Evolutionary conservation across 345 rosid genomes (phyloP), one percentile per base, ranked within the genome.

Genomic region (Fremontodendron californicum): DNA sequence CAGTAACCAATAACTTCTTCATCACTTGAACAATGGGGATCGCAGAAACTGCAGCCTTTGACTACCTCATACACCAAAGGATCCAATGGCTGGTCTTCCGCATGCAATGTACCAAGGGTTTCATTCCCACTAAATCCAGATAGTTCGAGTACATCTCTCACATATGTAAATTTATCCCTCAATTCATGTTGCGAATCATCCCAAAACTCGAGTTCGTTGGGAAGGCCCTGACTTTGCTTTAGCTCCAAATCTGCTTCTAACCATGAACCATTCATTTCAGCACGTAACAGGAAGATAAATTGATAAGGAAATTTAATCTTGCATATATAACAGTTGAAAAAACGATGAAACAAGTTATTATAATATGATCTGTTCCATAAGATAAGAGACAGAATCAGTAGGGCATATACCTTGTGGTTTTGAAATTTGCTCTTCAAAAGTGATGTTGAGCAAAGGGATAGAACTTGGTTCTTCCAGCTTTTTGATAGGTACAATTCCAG

Each of bases 81-180:
- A 81, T 83, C 90, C 23, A 92, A 33, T 0, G 97, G 95, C 48
- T 93, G 97, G 80, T 88, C 85, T 55, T 86, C 87, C 1, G 87
- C 84, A 66, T 91, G 84, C 97, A 94, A 94, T 74, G 78, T 74
- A 52, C 93, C 91, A 9, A 87, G 87, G 0, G 84, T 57, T 67
- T 88, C 95, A 0, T 61, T 83, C 72, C 86, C 80, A 13, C 80
- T 87, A 74, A 91, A 90, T 80, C 96, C 97, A 0, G 97, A 90
- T 60, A 94, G 82, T 68, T 86, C 87, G 49, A 92, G 84, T 27
- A 94, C 81, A 51, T 90, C 88, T 80, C 81, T 90, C 21, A 94
- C 98, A 42, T 87, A 91, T 79, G 87, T 84, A 63, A 88, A 91
- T 58, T 88, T 84, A 16, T 64, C 45, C 27, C 25, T 64, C 5